A percentile compares a stretch with the other conserved stretches of the same genome.
These are phyloP conservation scores for Nepenthes alata DNA, from an alignment of 179 eudicot genomes.

Conservation along the genomic window DNA sequence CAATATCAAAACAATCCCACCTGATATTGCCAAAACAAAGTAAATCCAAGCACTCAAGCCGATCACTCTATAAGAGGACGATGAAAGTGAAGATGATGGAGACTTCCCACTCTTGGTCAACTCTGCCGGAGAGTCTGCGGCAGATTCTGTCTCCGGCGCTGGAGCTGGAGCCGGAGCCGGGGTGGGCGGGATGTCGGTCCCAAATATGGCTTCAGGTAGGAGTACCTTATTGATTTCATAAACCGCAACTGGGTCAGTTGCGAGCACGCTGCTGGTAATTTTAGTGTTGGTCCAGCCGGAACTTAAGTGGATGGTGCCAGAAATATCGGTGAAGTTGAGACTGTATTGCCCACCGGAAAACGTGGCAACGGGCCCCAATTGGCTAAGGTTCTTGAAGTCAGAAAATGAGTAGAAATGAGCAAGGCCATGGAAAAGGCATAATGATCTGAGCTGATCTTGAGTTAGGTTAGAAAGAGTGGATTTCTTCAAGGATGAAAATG, in stretches of 20 bases:
- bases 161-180: constrained; percentile 84
- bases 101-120: constrained; percentile 10
- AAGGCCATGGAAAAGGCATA: constrained; percentile 81
- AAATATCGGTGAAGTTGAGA: constrained; percentile 59
- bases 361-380: constrained; percentile 37
- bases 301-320: constrained; percentile 44
- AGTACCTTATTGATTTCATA: constrained; percentile 70
- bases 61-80: constrained; percentile 15
- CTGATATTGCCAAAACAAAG: constrained; percentile 29
- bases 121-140: constrained; percentile 31
- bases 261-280: constrained; percentile 62
- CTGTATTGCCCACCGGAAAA: constrained; percentile 61
- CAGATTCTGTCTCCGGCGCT: constrained; percentile 41
- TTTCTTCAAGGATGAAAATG: constrained; percentile 58
- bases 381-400: constrained; percentile 63
- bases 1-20: constrained; percentile 29
- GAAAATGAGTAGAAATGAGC: constrained; percentile 72
- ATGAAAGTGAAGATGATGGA: constrained; percentile 21
- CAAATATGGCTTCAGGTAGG: constrained; percentile 77
- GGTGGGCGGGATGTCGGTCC: constrained; percentile 74
- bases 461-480: constrained; percentile 75
- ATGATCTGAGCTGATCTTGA: constrained; percentile 51
- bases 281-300: constrained; percentile 67
- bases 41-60: constrained; percentile 19
- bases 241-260: constrained; percentile 62